Conservation (phyloP, 805 yeast species). For the Yamadazyma olivae region DNA sequence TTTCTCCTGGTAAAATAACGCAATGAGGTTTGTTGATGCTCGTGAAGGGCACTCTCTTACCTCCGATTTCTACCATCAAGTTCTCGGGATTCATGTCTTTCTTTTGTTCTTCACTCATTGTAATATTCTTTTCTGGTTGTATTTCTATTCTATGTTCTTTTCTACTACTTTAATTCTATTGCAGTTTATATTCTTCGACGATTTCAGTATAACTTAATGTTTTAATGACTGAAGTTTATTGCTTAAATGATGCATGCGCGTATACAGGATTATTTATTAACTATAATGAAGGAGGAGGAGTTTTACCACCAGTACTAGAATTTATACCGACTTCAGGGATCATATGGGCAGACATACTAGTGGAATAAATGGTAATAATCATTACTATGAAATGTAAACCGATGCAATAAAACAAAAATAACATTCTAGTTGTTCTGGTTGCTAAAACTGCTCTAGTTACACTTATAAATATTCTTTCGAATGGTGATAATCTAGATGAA, state of each 20-base stretch:
- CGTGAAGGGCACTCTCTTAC: slow-evolving; percentile 34
- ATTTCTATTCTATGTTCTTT: too few species aligned
- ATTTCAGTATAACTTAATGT: too few species aligned
- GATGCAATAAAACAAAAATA: slow-evolving; percentile 70
- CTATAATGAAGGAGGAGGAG: slow-evolving; percentile 11
- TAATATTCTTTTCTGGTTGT: too few species aligned
- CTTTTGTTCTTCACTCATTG: background rate
- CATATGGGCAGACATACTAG: slow-evolving; percentile 42
- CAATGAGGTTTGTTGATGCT: slow-evolving; percentile 39
- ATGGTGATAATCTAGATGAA: slow-evolving; percentile 64
- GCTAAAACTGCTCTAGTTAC: slow-evolving; percentile 74
- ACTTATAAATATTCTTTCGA: slow-evolving; percentile 74
- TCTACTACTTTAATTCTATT: too few species aligned
- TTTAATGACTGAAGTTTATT: too few species aligned
- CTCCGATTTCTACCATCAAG: slow-evolving; percentile 21
- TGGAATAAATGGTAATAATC: slow-evolving; percentile 55
- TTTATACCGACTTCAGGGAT: slow-evolving; percentile 46
- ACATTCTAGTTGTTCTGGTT: slow-evolving; percentile 65
- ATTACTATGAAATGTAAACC: slow-evolving; percentile 74
- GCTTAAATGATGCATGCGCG: too few species aligned
- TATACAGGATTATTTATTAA: too few species aligned
- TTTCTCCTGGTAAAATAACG: too few species aligned
- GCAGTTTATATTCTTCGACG: too few species aligned
- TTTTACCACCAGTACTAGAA: slow-evolving; percentile 39
- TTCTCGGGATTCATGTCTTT: background rate